Percentiles rank a stretch among this genome's conserved stretches.
phyloP scores from a whole-genome alignment of 192 early-diverging fungal species.

The Coemansia sp. region DNA sequence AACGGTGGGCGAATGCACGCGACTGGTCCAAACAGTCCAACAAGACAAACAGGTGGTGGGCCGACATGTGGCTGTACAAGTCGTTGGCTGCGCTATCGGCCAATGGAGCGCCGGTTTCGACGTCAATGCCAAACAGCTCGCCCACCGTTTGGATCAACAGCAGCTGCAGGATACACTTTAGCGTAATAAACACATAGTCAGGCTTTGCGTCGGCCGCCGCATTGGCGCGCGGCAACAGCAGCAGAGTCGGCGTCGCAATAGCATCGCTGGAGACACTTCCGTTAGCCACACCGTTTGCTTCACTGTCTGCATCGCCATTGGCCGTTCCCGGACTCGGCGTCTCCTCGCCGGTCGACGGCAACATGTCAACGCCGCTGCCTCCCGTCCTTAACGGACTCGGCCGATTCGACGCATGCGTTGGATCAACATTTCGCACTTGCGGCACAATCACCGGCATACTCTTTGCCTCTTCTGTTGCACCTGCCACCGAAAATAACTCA shows the following conservation, averaged over 20 bases:
- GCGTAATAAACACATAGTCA: constrained; percentile 81
- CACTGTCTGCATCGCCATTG: neutral
- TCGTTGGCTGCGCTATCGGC: constrained; percentile 27
- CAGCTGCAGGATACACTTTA: constrained; percentile 87
- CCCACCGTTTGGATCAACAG: constrained; percentile 87
- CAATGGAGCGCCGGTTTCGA: constrained; percentile 53
- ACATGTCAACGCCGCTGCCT: constrained; percentile 27
- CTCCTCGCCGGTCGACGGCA: constrained; percentile 17
- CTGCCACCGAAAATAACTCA: constrained; percentile 49
- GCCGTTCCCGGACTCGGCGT: neutral
- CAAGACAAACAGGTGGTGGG: constrained; percentile 69
- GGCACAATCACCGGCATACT: constrained; percentile 21
- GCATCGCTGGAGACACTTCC: too few species aligned
- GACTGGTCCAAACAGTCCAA: constrained; percentile 78
- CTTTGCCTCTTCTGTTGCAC: constrained; percentile 15
- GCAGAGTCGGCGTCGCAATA: neutral
- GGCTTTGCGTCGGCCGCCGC: constrained; percentile 44
- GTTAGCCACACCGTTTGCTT: neutral
- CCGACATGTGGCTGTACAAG: constrained; percentile 40
- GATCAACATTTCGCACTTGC: constrained; percentile 1
- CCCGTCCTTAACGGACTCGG: constrained; percentile 36
- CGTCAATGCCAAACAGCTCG: constrained; percentile 64
- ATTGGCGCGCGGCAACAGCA: constrained; percentile 2
- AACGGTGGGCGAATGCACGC: constrained; percentile 76
- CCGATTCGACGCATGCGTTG: constrained; percentile 20